A percentile compares a stretch with the other conserved stretches of the same genome.
These are phyloP conservation scores for Trichoderma asperelloides DNA, from an alignment of 495 filamentous ascomycete genomes.

Conservation along the genomic window DNA sequence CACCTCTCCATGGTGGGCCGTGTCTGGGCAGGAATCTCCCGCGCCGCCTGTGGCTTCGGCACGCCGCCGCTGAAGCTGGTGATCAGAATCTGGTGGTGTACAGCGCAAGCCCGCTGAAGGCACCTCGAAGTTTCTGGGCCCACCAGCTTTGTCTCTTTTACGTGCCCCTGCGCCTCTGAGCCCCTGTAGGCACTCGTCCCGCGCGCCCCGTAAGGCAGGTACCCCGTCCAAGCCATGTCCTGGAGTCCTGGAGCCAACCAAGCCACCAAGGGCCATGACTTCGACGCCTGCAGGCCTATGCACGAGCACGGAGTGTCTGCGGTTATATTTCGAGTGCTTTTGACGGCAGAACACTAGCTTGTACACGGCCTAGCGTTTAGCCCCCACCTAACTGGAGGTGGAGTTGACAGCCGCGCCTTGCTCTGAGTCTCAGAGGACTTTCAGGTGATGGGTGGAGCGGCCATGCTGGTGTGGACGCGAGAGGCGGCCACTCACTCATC, in stretches of 20 bases:
- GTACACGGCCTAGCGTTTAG: background rate
- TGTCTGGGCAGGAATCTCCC: background rate
- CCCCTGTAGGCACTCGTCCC: constrained; percentile 4
- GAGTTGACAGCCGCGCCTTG: background rate
- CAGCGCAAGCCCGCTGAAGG: background rate
- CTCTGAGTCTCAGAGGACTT: background rate
- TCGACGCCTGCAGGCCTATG: constrained; percentile 1
- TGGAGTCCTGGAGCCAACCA: background rate
- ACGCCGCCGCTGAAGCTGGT: background rate
- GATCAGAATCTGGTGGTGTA: constrained; percentile 1
- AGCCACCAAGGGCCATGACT: background rate
- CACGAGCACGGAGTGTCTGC: constrained; percentile 2
- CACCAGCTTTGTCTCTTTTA: background rate
- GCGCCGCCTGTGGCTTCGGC: background rate
- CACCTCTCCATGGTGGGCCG: background rate
- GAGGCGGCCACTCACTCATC: too few relatives aligned
- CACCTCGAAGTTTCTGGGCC: background rate
- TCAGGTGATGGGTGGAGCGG: background rate
- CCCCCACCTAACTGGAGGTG: background rate
- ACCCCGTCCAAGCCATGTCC: background rate
- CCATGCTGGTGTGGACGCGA: background rate
- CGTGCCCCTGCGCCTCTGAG: constrained; percentile 1
- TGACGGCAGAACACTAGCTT: background rate
- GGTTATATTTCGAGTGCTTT: constrained; percentile 7
- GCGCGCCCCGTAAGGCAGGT: constrained; percentile 8